Base-by-base conservation (phyloP, 805 yeast species). In the Barnettozyma wickerhamii region DNA sequence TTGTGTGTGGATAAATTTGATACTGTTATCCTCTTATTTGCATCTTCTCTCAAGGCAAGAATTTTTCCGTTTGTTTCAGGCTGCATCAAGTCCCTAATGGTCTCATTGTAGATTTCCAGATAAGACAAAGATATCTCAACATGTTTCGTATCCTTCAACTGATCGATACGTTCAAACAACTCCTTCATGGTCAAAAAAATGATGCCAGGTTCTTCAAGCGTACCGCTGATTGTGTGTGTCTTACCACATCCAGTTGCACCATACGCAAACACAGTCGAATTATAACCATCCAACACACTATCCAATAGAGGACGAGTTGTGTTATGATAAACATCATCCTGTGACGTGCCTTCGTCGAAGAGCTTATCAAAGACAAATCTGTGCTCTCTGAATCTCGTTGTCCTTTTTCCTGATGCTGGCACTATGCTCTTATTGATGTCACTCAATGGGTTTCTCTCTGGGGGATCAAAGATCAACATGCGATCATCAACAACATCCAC, bases 161-260 rank as follows among this genome's bases (percentile, higher is more conserved):
- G 66, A 12, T 79, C 83, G 23, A 89, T 84, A 40, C 69, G 68
- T 15, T 64, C 64, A 57, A 82, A 89, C 26, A 91, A 64, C 43
- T 86, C 95, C 46, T 76, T 69, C 82, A 87, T 79, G 0, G 96
- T 81, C 31, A 81, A 63, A 51, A 81, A 85, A 0, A 88, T 83
- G 12, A 90, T 75, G 0, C 96, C 96, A 0, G 95, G 96, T 19
- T 73, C 64, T 2, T 74, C 74, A 0, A 79, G 71, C 0, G 81
- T 74, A 0, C 96, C 96, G 57, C 83, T 75, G 24, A 90, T 84
- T 0, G 98, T 90, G 58, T 84, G 88, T 0, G 97, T 90, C 58
- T 90, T 90, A n/a, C 98, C 98, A 61, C 97, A 90, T 0, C 98
- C 98, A 0, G 98, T 90, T 21, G 98, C 95, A 1, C 98, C 98